Evolutionary conservation across 2,329 filamentous ascomycete species (phyloP).

Genomic region (Mycocentrospora acerina): DNA sequence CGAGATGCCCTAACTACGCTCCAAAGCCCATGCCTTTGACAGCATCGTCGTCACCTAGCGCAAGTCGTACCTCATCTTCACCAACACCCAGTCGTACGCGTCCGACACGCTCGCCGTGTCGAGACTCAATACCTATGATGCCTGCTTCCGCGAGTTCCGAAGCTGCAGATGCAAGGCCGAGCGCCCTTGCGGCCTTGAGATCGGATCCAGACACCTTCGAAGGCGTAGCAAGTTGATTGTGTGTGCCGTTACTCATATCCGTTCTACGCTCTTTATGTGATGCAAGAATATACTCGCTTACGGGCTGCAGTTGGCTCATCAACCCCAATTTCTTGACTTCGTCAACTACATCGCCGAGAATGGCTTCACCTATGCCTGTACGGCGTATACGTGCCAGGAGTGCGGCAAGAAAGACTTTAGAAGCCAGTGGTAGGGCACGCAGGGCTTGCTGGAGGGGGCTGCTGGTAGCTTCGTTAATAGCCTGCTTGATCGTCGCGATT

Average conservation of each 20-base stretch:
- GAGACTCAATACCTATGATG: slow-evolving; percentile 78
- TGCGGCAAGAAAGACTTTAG: slow-evolving; percentile 83
- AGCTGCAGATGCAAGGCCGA: slow-evolving; percentile 70
- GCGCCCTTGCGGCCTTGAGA: slow-evolving; percentile 45
- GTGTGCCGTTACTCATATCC: slow-evolving; percentile 9
- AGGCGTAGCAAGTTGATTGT: slow-evolving; percentile 12
- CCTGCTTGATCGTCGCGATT: slow-evolving; percentile 88
- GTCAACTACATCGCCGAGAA: slow-evolving; percentile 84
- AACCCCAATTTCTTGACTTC: slow-evolving; percentile 73
- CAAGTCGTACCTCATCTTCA: slow-evolving; percentile 87
- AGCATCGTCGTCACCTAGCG: slow-evolving; percentile 84
- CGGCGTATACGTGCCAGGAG: slow-evolving; percentile 76
- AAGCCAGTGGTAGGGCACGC: slow-evolving; percentile 74
- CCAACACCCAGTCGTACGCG: slow-evolving; percentile 84
- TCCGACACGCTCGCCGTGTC: slow-evolving; percentile 78
- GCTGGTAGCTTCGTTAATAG: slow-evolving; percentile 91
- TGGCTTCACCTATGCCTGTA: slow-evolving; percentile 83
- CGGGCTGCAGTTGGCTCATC: slow-evolving; percentile 61
- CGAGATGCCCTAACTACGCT: slow-evolving; percentile 11
- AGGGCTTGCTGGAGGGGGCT: slow-evolving; percentile 90
- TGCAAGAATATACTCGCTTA: slow-evolving; percentile 61
- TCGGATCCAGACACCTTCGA: slow-evolving; percentile 28
- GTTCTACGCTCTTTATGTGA: slow-evolving; percentile 33
- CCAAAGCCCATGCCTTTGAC: slow-evolving; percentile 70
- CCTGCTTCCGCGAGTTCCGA: slow-evolving; percentile 85